A percentile compares a stretch with the other conserved stretches of the same genome.
These are phyloP conservation scores for Marchantia paleacea DNA, from an alignment of 225 moss, liverwort and hornwort species.

Conservation along the genomic window DNA sequence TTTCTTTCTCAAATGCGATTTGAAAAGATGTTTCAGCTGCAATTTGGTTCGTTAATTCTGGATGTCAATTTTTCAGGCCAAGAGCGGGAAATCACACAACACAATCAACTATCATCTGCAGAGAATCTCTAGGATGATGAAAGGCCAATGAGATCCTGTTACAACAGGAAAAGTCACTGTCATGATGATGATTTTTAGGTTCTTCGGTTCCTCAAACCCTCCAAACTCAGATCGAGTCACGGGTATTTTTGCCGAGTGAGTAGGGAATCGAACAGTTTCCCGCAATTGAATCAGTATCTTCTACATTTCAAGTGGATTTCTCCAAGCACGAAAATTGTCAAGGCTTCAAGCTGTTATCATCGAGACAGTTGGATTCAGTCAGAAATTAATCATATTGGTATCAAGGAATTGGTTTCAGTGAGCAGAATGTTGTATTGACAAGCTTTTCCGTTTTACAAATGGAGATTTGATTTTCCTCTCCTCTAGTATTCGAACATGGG, in stretches of 20 bases:
- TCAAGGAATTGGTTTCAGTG: background rate
- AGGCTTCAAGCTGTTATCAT: background rate
- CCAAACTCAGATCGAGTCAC: background rate
- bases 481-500: no score
- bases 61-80: conserved; percentile 49
- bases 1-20: no score
- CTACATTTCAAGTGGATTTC: background rate
- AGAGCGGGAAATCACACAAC: conserved; percentile 77
- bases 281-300: background rate
- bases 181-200: background rate
- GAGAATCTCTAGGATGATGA: conserved; percentile 95
- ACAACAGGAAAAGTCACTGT: background rate
- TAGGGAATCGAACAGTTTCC: background rate
- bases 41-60: background rate
- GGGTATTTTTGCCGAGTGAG: background rate
- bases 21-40: background rate
- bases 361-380: background rate
- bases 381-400: background rate
- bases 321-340: background rate
- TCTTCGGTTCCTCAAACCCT: background rate
- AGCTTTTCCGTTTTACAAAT: background rate
- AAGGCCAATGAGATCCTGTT: conserved; percentile 33
- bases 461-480: background rate
- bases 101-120: conserved; percentile 95
- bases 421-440: background rate